Conservation (phyloP, 768 basidiomycete genomes). For the Amanita pseudoporphyria region DNA sequence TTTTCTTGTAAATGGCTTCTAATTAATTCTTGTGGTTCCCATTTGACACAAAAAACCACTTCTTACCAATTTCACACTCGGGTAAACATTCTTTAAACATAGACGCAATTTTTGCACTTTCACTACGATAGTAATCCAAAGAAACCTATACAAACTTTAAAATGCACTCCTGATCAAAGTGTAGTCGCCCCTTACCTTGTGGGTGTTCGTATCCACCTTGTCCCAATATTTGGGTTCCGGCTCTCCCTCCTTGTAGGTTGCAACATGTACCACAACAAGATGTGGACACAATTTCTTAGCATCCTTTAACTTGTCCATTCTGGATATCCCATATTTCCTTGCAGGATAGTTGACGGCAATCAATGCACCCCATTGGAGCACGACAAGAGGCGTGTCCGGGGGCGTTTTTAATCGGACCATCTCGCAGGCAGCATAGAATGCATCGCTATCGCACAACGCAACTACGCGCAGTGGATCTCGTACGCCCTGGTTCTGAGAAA, state of each 20-base stretch:
- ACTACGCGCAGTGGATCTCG: constrained; percentile 75
- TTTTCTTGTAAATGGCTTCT: constrained; percentile 52
- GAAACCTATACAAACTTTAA: constrained; percentile 52
- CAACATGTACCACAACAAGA: constrained; percentile 82
- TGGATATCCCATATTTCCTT: constrained; percentile 85
- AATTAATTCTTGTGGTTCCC: not conserved
- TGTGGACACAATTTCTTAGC: constrained; percentile 83
- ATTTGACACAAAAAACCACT: not conserved
- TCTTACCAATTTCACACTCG: constrained; percentile 69
- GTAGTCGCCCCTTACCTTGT: constrained; percentile 62
- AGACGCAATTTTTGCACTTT: constrained; percentile 78
- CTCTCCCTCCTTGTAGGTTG: constrained; percentile 88
- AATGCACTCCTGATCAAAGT: not conserved
- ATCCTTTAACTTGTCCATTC: constrained; percentile 77
- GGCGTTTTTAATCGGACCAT: constrained; percentile 64
- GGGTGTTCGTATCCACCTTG: constrained; percentile 79
- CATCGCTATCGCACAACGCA: constrained; percentile 87
- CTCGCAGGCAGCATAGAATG: constrained; percentile 82
- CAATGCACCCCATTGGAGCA: constrained; percentile 79
- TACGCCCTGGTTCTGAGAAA: constrained; percentile 57
- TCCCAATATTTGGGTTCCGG: constrained; percentile 86
- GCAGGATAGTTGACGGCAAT: constrained; percentile 98
- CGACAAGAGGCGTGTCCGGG: constrained; percentile 60
- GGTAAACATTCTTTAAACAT: constrained; percentile 77
- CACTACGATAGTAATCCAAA: constrained; percentile 85